phyloP scores from a whole-genome alignment of 352 stramenopile genomes.

The Phytophthora meadii region DNA sequence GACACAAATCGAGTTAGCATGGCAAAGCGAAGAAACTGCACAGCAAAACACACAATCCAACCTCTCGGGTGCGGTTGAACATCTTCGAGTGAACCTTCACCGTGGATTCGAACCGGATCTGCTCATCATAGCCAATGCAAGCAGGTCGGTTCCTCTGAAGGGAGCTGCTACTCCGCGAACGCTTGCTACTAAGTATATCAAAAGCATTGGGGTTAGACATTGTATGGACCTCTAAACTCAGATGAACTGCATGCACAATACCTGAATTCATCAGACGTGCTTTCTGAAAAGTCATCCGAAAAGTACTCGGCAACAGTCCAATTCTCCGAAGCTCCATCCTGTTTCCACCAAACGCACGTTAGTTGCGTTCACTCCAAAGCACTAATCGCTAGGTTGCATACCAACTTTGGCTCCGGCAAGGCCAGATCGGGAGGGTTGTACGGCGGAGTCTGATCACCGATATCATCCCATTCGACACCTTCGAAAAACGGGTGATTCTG shows the following conservation, averaged over 20 bases:
- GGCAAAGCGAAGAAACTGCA: neutral
- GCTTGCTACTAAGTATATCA: conserved; percentile 33
- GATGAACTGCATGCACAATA: conserved; percentile 9
- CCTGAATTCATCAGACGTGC: conserved; percentile 71
- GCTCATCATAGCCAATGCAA: conserved; percentile 73
- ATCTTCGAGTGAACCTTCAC: conserved; percentile 84
- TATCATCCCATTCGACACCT: conserved; percentile 74
- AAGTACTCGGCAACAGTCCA: conserved; percentile 87
- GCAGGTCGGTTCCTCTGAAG: conserved; percentile 54
- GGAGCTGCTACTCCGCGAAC: conserved; percentile 74
- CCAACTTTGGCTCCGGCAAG: conserved; percentile 67
- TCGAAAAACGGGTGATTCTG: conserved; percentile 85
- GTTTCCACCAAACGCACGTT: conserved; percentile 3
- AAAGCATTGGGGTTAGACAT: conserved; percentile 6
- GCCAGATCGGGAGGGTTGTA: conserved; percentile 64
- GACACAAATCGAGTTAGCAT: conserved; percentile 7
- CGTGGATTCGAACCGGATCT: conserved; percentile 71
- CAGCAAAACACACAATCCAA: conserved; percentile 25
- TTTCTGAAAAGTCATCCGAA: conserved; percentile 82
- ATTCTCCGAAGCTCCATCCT: conserved; percentile 80
- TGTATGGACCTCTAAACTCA: neutral
- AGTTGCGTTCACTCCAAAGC: conserved; percentile 1
- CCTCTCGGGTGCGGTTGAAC: conserved; percentile 79
- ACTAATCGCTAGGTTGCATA: conserved; percentile 14
- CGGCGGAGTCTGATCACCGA: conserved; percentile 59